A percentile compares a stretch with the other conserved stretches of the same genome.
phyloP scores from a whole-genome alignment of 1,284 basidiomycete species.

The Microbotryomycetes sp. region DNA sequence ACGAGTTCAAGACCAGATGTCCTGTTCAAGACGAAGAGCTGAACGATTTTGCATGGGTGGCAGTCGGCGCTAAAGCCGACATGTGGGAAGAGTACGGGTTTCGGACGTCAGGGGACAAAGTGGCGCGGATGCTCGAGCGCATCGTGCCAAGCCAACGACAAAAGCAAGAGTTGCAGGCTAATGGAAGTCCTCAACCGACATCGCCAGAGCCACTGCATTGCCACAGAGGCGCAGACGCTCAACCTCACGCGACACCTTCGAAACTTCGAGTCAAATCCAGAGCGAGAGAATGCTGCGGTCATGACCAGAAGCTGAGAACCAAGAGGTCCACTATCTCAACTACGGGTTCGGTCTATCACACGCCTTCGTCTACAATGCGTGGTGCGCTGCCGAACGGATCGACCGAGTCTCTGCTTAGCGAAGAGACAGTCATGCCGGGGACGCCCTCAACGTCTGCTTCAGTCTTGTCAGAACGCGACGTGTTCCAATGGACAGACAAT shows the following conservation, averaged over 20 bases:
- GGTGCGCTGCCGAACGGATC: neutral
- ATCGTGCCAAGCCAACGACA: neutral
- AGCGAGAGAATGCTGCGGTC: neutral
- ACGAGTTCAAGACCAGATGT: slow-evolving; percentile 58
- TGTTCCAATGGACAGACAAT: neutral
- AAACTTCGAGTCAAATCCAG: neutral
- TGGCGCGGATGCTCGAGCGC: slow-evolving; percentile 12
- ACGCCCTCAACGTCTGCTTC: neutral
- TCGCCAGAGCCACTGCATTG: neutral
- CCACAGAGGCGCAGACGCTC: neutral
- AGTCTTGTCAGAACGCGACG: neutral
- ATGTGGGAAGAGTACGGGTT: slow-evolving; percentile 38
- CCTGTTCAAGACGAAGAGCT: slow-evolving; percentile 55
- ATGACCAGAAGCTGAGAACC: neutral
- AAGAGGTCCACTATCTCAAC: neutral
- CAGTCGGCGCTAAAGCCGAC: slow-evolving; percentile 75
- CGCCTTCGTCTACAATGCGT: slow-evolving; percentile 1
- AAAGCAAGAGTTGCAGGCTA: neutral
- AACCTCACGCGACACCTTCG: neutral
- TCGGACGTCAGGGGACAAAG: no score
- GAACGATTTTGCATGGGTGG: slow-evolving; percentile 57
- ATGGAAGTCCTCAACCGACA: neutral
- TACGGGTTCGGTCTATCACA: slow-evolving; percentile 6
- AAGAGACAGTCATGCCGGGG: neutral
- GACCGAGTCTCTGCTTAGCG: slow-evolving; percentile 1